phyloP scores from a whole-genome alignment of 495 filamentous ascomycete genomes.

The Mycothermus thermophilus region DNA sequence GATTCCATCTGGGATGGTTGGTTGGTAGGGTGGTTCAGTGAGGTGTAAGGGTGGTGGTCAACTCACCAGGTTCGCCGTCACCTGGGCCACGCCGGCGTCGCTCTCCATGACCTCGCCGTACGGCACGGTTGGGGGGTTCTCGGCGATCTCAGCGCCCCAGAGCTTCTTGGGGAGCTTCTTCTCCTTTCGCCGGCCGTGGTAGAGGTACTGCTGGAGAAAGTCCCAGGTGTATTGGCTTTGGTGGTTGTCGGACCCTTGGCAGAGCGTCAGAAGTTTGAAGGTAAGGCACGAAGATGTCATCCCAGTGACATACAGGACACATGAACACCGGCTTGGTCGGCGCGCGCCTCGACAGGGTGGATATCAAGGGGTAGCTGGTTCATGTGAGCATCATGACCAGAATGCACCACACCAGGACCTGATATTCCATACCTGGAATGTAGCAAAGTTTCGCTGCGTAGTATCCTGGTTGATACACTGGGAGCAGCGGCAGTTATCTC shows the following conservation, averaged over 20 bases:
- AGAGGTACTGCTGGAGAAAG: conserved; percentile 37
- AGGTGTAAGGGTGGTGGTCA: neutral
- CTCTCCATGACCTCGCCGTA: conserved; percentile 47
- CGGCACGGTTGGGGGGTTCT: conserved; percentile 35
- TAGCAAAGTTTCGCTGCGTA: conserved; percentile 57
- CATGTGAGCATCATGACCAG: no score
- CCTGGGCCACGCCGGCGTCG: conserved; percentile 8
- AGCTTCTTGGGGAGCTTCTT: neutral
- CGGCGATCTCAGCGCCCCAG: conserved; percentile 19
- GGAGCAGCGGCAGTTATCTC: conserved; percentile 70
- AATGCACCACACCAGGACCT: neutral
- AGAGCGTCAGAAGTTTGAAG: neutral
- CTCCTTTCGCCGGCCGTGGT: conserved; percentile 6
- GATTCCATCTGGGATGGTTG: conserved; percentile 21
- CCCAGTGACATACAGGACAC: conserved; percentile 28
- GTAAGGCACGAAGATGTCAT: neutral
- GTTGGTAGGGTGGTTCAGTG: neutral
- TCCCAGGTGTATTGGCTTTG: conserved; percentile 39
- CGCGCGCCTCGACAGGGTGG: conserved; percentile 18
- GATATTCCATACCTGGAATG: conserved; percentile 34
- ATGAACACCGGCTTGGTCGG: conserved; percentile 20
- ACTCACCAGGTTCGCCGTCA: conserved; percentile 31
- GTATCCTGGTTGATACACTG: conserved; percentile 66
- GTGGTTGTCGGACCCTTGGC: conserved; percentile 36
- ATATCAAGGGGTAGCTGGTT: conserved; percentile 44